Evolutionary conservation across 768 basidiomycete species (phyloP).

Genomic region (Boletus reticulatus): DNA sequence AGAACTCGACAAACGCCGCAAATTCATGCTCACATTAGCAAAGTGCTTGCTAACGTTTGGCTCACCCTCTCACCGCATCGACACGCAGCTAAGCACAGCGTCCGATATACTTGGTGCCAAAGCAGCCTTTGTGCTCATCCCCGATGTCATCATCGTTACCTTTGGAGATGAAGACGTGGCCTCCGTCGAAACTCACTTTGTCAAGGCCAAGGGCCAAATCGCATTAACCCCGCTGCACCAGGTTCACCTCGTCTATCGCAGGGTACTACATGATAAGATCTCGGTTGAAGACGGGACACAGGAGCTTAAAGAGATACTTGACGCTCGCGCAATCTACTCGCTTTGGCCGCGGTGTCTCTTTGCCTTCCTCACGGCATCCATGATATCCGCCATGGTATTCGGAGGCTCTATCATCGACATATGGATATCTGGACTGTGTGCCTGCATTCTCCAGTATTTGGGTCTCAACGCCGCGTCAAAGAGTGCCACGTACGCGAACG

Average conservation of each 20-base stretch:
- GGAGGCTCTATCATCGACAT: conserved; percentile 82
- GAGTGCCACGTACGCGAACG: conserved; percentile 90
- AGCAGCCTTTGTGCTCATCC: conserved; percentile 83
- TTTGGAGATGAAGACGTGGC: conserved; percentile 74
- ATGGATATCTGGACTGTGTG: conserved; percentile 72
- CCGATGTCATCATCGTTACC: conserved; percentile 75
- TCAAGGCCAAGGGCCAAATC: conserved; percentile 77
- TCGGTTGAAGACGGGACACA: conserved; percentile 69
- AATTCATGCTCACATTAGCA: conserved; percentile 83
- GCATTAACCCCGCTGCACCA: conserved; percentile 79
- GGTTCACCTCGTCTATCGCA: conserved; percentile 82
- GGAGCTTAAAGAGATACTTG: conserved; percentile 61
- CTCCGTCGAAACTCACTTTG: conserved; percentile 79
- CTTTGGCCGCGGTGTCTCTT: conserved; percentile 65
- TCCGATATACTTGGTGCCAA: conserved; percentile 75
- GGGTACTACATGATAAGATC: conserved; percentile 82
- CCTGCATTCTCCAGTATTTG: conserved; percentile 71
- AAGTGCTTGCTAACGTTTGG: conserved; percentile 90
- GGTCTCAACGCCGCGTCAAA: conserved; percentile 81
- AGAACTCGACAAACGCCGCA: conserved; percentile 51
- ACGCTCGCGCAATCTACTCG: conserved; percentile 65
- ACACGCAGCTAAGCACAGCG: conserved; percentile 81
- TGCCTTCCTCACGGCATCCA: conserved; percentile 73
- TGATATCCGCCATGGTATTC: conserved; percentile 82
- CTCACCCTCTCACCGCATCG: conserved; percentile 91